Percentiles rank a stretch among this genome's conserved stretches.
These are phyloP conservation scores for Rhazya stricta DNA, from an alignment of 257 asterid species.

Conservation along the genomic window DNA sequence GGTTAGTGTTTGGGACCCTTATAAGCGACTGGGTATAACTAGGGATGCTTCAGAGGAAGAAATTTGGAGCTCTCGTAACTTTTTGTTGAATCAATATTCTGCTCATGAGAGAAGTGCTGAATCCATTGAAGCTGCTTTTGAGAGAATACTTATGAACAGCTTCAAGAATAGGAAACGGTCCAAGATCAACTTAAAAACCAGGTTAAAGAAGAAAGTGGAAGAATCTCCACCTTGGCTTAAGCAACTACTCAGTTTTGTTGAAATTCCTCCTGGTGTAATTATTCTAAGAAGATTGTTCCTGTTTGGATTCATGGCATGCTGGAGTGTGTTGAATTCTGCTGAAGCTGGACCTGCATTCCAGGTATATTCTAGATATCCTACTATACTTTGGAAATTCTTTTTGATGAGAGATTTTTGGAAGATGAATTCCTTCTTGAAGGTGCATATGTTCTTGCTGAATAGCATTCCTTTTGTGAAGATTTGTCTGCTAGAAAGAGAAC, in stretches of 20 bases:
- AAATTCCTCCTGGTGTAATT: slow-evolving; percentile 76
- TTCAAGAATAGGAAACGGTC: slow-evolving; percentile 72
- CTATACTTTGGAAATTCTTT: neutral
- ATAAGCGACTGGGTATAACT: slow-evolving; percentile 75
- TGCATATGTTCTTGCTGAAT: neutral
- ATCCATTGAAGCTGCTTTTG: slow-evolving; percentile 90
- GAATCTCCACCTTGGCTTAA: slow-evolving; percentile 97
- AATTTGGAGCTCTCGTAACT: slow-evolving; percentile 92
- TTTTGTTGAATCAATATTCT: slow-evolving; percentile 70
- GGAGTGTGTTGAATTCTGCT: slow-evolving; percentile 96
- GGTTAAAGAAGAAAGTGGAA: slow-evolving; percentile 85
- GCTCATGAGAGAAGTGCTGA: slow-evolving; percentile 76
- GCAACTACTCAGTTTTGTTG: slow-evolving; percentile 76
- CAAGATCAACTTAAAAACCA: slow-evolving; percentile 85
- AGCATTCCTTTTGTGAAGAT: neutral
- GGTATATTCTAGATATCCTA: slow-evolving; percentile 37
- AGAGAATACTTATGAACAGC: slow-evolving; percentile 79
- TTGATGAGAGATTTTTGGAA: neutral
- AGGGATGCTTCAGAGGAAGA: slow-evolving; percentile 89
- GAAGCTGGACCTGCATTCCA: slow-evolving; percentile 99
- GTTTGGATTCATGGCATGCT: slow-evolving; percentile 87
- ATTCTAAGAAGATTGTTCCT: slow-evolving; percentile 85
- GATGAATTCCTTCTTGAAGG: neutral
- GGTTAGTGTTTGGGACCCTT: slow-evolving; percentile 82
- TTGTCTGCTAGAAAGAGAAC: neutral